Percentiles rank a stretch among this genome's conserved stretches.
Conservation (phyloP, 768 basidiomycete genomes). For the Boletus tomentosulus region DNA sequence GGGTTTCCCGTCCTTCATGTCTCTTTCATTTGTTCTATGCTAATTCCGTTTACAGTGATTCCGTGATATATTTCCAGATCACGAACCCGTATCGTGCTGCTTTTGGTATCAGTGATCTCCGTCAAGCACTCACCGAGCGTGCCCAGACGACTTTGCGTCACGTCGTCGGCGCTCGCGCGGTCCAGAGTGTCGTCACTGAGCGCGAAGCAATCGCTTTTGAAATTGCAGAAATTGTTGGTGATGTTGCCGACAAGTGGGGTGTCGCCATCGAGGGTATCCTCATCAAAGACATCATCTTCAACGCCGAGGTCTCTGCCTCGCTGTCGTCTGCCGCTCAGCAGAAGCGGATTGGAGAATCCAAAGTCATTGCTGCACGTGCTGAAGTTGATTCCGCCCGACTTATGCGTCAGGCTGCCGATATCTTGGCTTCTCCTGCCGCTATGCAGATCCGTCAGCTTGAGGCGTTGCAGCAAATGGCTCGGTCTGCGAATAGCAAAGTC, state of each 20-base stretch:
- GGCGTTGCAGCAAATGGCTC: slow-evolving; percentile 93
- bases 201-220: slow-evolving; percentile 95
- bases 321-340: slow-evolving; percentile 95
- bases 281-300: slow-evolving; percentile 94
- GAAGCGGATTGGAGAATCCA: slow-evolving; percentile 94
- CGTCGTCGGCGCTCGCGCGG: slow-evolving; percentile 90
- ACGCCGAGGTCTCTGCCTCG: slow-evolving; percentile 82
- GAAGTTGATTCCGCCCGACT: slow-evolving; percentile 93
- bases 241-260: slow-evolving; percentile 94
- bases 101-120: slow-evolving; percentile 89
- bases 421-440: slow-evolving; percentile 88
- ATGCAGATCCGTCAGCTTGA: slow-evolving; percentile 99
- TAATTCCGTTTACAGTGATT: slow-evolving; percentile 52
- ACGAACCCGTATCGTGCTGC: slow-evolving; percentile 89
- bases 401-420: slow-evolving; percentile 97
- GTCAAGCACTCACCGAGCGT: slow-evolving; percentile 77
- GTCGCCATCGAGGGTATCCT: slow-evolving; percentile 95
- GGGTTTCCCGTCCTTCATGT: slow-evolving; percentile 23
- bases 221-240: slow-evolving; percentile 93
- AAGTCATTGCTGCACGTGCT: slow-evolving; percentile 93
- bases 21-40: neutral
- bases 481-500: slow-evolving; percentile 83
- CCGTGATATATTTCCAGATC: slow-evolving; percentile 92
- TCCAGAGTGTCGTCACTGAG: slow-evolving; percentile 96
- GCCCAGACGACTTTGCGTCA: slow-evolving; percentile 96